Evolutionary conservation across 2,329 filamentous ascomycete genomes (phyloP), one percentile per base, ranked within the genome.

Genomic region (Alternaria triticimaculans): DNA sequence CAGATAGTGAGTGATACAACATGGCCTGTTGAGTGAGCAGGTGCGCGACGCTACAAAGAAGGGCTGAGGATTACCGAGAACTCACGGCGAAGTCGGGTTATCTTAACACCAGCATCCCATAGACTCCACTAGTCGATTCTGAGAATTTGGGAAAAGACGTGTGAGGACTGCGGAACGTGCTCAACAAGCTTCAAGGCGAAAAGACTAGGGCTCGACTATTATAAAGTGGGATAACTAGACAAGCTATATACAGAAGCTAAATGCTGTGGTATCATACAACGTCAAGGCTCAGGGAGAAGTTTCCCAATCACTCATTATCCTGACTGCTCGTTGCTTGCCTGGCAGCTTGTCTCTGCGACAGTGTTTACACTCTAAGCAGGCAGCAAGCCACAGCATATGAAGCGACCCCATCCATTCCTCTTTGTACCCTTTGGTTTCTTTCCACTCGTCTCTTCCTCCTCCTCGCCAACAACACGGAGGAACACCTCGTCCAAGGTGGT

Each of bases 401-500:
- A 57, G 15, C 53, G 33, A 14, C 46, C 23, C 26, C 56, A 46
- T 11, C n/a, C n/a, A 11, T 18, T 23, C 33, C 61, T 33, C 28
- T 61, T 51, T 43, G 50, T 62, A 25, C 45, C 11, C 25, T 20
- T 33, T 61, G 21, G 48, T 51, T 66, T 64, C 60, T 67, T 68
- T 60, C 58, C 63, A n/a, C 20, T 49, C 7, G 20, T 64, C 26
- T 73, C 73, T 18, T 78, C 94, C 77, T 79, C 94, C 77, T 89
- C 84, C 78, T 89, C 87, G 2, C 90, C 90, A 0, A 97, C 93
- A 75, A 97, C 96, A 25, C 87, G 87, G 77, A 97, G 80, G 80
- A 97, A 97, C 0, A 97, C 94, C 80, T 97, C 92, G 76, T 97
- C 94, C 45, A 97, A 82, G 15, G 93, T 96, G 18, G 93, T 96